Evolutionary conservation across 768 basidiomycete species (phyloP), one percentile per base, ranked within the genome.

Genomic region (Auriscalpium microsporum): DNA sequence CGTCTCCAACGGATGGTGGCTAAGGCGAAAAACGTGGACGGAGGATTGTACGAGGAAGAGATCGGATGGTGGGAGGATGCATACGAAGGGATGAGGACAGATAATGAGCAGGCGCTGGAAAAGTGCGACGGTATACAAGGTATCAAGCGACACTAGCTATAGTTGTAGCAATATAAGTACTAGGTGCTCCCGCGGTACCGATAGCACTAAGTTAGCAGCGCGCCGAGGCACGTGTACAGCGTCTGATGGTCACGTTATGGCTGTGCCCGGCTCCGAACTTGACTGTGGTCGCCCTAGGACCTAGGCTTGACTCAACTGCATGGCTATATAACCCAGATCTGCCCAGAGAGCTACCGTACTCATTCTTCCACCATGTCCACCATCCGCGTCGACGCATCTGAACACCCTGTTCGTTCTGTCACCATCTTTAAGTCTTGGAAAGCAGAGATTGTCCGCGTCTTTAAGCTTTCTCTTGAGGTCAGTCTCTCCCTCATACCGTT

Each of bases 341-440:
- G 28, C 28, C 5, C 28, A 28, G 28, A 28, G 28, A 28, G 1
- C 28, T 28, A 4, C 28, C 28, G 21, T 7, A 28, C 28, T 28
- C 28, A 28, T 28, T 7, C 7, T 4, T 28, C 37, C 51, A 44
- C 10, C 36, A 52, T 52, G 51, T 4, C 21, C 4, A 6, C 45
- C 28, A 35, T 42, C 28, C 13, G 11, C 35, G 3, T n/a, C 54
- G 34, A 53, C 35, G 76, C 76, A n/a, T 63, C 71, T 14, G 73
- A 77, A 0, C 67, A 73, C 52, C 65, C 77, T 1, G 74, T 84
- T 59, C 76, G 79, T 57, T 75, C 78, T 10, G 78, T 81, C 1
- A 82, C 80, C 0, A 71, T 84, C 38, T 81, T 80, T 68, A 80
- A 78, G 64, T 78, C 78, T 8, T 68, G 68, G 53, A 78, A 75